phyloP scores from a whole-genome alignment of 257 asterid genomes.

The Cynanchum wilfordii region DNA sequence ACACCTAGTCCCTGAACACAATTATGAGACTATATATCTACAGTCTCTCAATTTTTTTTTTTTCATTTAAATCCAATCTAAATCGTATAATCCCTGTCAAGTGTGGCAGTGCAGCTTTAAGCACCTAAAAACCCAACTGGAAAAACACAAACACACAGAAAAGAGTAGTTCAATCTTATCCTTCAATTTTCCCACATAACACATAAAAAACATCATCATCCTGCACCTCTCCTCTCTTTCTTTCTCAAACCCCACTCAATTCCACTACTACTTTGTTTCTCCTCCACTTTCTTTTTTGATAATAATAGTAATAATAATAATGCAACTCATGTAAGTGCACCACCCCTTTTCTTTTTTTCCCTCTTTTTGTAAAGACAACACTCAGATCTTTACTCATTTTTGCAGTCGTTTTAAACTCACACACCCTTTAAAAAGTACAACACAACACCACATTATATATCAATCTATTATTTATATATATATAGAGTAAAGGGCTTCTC shows the following conservation, averaged over 20 bases:
- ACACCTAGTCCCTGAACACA: not conserved
- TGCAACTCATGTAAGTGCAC: not conserved
- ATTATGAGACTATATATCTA: not conserved
- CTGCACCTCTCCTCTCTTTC: not conserved
- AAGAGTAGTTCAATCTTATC: not conserved
- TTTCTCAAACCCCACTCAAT: conserved; percentile 9
- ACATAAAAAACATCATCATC: not conserved
- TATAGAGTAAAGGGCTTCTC: not conserved
- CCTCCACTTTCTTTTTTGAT: not conserved
- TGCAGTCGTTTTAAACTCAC: too few species aligned
- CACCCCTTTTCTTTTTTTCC: not conserved
- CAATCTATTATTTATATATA: not conserved
- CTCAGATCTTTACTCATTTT: conserved; percentile 15
- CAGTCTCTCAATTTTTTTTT: too few species aligned
- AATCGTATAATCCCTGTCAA: not conserved
- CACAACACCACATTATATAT: not conserved
- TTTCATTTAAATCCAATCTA: not conserved
- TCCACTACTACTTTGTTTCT: not conserved
- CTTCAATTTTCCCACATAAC: not conserved
- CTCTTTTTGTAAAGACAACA: conserved; percentile 24
- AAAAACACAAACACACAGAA: not conserved
- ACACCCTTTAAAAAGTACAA: not conserved
- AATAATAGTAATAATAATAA: too few species aligned
- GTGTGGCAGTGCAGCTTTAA: conserved; percentile 15
- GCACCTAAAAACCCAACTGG: not conserved